Evolutionary conservation across 495 filamentous ascomycete genomes (phyloP), one percentile per base, ranked within the genome.

Genomic region (Baudoinia panamericana): DNA sequence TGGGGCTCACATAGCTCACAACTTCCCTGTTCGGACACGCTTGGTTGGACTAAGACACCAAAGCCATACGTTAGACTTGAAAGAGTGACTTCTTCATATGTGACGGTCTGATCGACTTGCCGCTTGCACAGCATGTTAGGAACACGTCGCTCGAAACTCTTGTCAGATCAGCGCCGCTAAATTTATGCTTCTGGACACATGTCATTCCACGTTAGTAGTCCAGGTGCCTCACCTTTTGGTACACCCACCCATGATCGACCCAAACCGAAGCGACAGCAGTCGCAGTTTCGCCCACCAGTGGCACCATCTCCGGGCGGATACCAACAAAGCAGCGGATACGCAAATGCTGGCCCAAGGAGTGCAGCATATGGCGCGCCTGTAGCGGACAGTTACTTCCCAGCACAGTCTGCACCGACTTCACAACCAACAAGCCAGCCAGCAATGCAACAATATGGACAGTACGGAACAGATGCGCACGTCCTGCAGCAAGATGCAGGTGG

Each of bases 401-500:
- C 4, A 4, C 29, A 31, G 11, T 12, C 29, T 31, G 29, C 4
- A 16, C 22, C 23, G 7, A 29, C 17, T 12, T 25, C 26, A 19
- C 20, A 39, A 26, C 5, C 21, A 16, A 11, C 23, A 13, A 28
- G 15, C 19, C 7, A 19, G 25, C 36, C 19, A 25, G 24, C 7
- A 11, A 46, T 46, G 43, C 43, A 46, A 28, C 17, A 24, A 10
- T 25, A 46, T 20, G 28, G 29, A 4, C 51, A 46, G 22, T 45
- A 21, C 20, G 51, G 36, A 18, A n/a, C n/a, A n/a, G n/a, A 11
- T n/a, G 10, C 36, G 26, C 26, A 9, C 26, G 26, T 16, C 8
- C 21, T 22, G 17, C 43, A 53, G 17, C 65, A 64, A 6, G 50
- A 57, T 26, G 75, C 21, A 17, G 36, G 67, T 20, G 77, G 74